Percentiles rank a stretch among this genome's conserved stretches.
These are phyloP conservation scores for Corchorus capsularis DNA, from an alignment of 345 rosid genomes.

Conservation along the genomic window DNA sequence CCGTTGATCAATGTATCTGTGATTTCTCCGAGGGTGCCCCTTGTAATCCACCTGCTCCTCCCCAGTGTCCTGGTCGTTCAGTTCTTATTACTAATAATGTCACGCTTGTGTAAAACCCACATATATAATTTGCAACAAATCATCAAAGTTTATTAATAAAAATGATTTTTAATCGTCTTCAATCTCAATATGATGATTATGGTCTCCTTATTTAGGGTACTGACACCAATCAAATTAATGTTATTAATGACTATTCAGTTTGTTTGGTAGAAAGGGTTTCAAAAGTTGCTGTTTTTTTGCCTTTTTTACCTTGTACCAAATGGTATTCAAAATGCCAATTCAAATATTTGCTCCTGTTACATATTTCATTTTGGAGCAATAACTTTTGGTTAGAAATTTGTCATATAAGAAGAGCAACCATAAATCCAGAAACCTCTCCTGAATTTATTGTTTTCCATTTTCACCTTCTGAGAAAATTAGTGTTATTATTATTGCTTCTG, in stretches of 20 bases:
- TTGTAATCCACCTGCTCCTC: conserved; percentile 29
- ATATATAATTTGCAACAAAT: not conserved
- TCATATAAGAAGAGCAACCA: not conserved
- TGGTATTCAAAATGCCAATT: not conserved
- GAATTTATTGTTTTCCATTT: not conserved
- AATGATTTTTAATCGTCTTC: not conserved
- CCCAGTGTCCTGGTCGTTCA: conserved; percentile 28
- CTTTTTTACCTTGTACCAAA: no score
- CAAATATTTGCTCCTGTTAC: not conserved
- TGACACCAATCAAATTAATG: not conserved
- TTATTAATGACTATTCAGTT: conserved; percentile 6
- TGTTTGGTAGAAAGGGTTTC: not conserved
- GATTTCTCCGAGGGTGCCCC: conserved; percentile 28
- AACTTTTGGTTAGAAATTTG: not conserved
- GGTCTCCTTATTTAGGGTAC: not conserved
- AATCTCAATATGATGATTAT: not conserved
- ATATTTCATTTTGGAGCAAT: not conserved
- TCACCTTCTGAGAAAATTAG: not conserved
- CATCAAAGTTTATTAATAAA: not conserved
- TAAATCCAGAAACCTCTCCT: not conserved
- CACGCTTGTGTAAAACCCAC: not conserved
- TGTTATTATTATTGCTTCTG: not conserved
- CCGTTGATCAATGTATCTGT: conserved; percentile 29
- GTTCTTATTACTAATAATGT: not conserved
- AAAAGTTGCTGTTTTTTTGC: no score